A percentile compares a stretch with the other conserved stretches of the same genome.
Conservation (phyloP, 1,139 yeast species). For the Saccharomycopsis hybrid region DNA sequence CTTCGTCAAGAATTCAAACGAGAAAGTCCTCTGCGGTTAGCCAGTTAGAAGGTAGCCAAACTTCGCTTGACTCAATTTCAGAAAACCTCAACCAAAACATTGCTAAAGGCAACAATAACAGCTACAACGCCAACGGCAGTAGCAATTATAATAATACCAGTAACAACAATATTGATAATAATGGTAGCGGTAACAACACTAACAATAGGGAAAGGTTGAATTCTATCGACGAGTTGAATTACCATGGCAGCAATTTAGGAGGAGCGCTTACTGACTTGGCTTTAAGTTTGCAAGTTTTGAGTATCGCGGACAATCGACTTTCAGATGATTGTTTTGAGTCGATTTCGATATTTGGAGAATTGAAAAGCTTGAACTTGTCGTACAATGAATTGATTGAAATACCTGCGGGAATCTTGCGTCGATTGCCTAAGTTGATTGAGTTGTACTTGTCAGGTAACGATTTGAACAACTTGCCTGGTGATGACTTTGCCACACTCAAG, state of each 20-base stretch:
- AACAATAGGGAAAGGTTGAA: too few relatives aligned
- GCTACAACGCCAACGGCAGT: not conserved
- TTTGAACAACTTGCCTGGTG: constrained; percentile 74
- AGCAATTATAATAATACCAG: not conserved
- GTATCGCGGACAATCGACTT: constrained; percentile 78
- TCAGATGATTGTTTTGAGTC: constrained; percentile 72
- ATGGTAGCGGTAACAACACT: too few relatives aligned
- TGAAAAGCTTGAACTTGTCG: constrained; percentile 66
- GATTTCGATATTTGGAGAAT: constrained; percentile 50
- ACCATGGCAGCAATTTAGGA: too few relatives aligned
- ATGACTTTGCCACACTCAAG: constrained; percentile 62
- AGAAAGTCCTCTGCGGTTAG: constrained; percentile 8
- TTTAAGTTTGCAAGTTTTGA: constrained; percentile 49
- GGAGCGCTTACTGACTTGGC: constrained; percentile 35
- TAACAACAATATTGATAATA: not conserved
- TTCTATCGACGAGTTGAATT: not conserved
- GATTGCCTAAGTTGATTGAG: constrained; percentile 52
- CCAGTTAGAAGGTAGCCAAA: not conserved
- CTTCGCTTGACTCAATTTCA: not conserved
- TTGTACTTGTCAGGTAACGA: constrained; percentile 84
- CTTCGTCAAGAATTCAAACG: constrained; percentile 9
- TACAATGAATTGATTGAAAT: constrained; percentile 82
- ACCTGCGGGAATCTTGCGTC: constrained; percentile 62
- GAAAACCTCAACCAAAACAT: not conserved
- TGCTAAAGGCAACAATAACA: not conserved